phyloP scores from a whole-genome alignment of 164 flowering plant species.

The Protea cynaroides region DNA sequence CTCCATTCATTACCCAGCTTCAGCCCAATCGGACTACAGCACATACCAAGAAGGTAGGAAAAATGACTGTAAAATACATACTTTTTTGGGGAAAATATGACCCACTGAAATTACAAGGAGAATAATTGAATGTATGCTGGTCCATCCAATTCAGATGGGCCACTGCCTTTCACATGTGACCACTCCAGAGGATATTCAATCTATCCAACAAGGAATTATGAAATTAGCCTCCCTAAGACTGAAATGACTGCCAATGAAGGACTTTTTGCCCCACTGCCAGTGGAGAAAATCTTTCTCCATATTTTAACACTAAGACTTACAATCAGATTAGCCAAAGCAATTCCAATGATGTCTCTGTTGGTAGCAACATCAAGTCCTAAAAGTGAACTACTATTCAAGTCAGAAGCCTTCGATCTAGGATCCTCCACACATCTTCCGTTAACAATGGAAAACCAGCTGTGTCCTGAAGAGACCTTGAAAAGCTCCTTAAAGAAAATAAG shows the following conservation, averaged over 20 bases:
- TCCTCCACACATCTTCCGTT: constrained; percentile 70
- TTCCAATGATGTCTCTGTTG: constrained; percentile 66
- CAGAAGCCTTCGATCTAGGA: constrained; percentile 62
- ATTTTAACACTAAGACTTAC: constrained; percentile 28
- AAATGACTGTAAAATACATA: too few relatives aligned
- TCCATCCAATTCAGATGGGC: too few relatives aligned
- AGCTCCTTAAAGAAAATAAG: constrained; percentile 36
- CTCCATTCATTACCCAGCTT: too few relatives aligned
- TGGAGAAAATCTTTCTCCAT: too few relatives aligned
- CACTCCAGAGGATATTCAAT: too few relatives aligned
- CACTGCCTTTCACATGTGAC: too few relatives aligned
- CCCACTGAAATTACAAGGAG: too few relatives aligned
- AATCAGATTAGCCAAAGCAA: constrained; percentile 63
- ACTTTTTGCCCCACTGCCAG: background rate
- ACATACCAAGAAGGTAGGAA: too few relatives aligned
- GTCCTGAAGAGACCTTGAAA: constrained; percentile 54
- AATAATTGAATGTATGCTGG: too few relatives aligned
- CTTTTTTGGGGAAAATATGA: too few relatives aligned
- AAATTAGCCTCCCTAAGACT: background rate
- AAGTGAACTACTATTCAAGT: constrained; percentile 48
- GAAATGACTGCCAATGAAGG: background rate
- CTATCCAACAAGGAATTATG: too few relatives aligned
- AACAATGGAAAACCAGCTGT: constrained; percentile 55
- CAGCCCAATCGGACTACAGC: too few relatives aligned
- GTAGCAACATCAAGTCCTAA: constrained; percentile 55